These are phyloP conservation scores for Didymella pomorum DNA, from an alignment of 2,329 filamentous ascomycete species.

Conservation along the genomic window DNA sequence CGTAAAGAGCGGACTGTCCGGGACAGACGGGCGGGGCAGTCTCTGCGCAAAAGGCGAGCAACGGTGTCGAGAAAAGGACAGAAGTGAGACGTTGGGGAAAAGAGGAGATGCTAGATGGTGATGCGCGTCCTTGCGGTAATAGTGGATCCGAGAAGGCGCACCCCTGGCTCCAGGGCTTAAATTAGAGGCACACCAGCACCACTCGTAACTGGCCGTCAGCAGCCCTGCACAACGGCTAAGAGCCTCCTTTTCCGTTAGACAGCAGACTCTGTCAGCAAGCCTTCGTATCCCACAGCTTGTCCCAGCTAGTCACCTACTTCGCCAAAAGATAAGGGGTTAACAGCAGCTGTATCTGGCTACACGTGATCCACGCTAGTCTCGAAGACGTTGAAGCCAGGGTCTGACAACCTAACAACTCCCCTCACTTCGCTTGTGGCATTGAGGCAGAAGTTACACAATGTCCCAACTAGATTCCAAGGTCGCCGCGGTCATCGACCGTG, in stretches of 20 bases:
- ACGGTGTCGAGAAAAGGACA: conserved; percentile 30
- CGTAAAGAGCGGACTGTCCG: conserved; percentile 27
- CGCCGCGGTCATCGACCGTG: conserved; percentile 58
- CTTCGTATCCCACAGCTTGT: background rate
- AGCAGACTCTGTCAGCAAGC: conserved; percentile 9
- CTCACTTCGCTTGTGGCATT: conserved; percentile 27
- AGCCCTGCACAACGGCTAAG: conserved; percentile 18
- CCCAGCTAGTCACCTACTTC: background rate
- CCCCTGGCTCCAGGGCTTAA: conserved; percentile 34
- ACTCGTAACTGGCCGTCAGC: conserved; percentile 21
- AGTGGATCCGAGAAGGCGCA: conserved; percentile 32
- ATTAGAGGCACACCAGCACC: conserved; percentile 20
- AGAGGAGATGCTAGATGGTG: conserved; percentile 28
- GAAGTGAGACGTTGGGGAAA: conserved; percentile 24
- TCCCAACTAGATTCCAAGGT: conserved; percentile 60
- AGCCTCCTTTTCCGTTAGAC: conserved; percentile 17
- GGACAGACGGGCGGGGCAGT: conserved; percentile 29
- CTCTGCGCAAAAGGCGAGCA: conserved; percentile 6
- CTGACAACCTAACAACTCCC: conserved; percentile 23
- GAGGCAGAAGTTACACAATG: conserved; percentile 49
- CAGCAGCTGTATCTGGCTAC: background rate
- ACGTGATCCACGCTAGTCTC: conserved; percentile 23
- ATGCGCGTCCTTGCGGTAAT: conserved; percentile 30
- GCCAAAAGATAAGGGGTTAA: conserved; percentile 1
- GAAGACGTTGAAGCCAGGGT: conserved; percentile 12